A percentile compares a stretch with the other conserved stretches of the same genome.
These are phyloP conservation scores for Amauroascus verrucosus DNA, from an alignment of 2,329 filamentous ascomycete genomes.

Conservation along the genomic window DNA sequence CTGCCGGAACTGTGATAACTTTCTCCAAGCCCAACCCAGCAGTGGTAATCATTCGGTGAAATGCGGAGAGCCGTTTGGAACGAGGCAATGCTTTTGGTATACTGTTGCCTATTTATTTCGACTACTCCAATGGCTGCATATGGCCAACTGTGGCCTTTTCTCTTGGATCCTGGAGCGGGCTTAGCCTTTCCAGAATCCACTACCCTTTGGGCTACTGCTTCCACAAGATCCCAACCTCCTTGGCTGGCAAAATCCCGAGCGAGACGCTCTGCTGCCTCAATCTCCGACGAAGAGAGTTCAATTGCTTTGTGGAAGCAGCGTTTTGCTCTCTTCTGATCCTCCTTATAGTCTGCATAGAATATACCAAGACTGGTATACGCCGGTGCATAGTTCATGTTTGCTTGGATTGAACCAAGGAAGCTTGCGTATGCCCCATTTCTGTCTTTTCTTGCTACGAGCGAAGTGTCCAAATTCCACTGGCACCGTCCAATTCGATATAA, in stretches of 20 bases:
- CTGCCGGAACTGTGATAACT: constrained; percentile 91
- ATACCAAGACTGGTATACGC: constrained; percentile 84
- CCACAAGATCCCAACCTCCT: constrained; percentile 92
- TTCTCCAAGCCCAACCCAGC: constrained; percentile 93
- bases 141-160: constrained; percentile 89
- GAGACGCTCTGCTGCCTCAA: constrained; percentile 76
- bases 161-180: constrained; percentile 83
- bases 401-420: constrained; percentile 75
- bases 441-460: constrained; percentile 63
- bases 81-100: constrained; percentile 74
- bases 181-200: constrained; percentile 91
- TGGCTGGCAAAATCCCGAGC: constrained; percentile 79
- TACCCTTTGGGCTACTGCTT: constrained; percentile 79
- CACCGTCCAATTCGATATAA: constrained; percentile 81
- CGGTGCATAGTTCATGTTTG: constrained; percentile 76
- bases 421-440: constrained; percentile 72
- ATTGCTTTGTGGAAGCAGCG: constrained; percentile 94
- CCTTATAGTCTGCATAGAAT: constrained; percentile 84
- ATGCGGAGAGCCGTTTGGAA: constrained; percentile 85
- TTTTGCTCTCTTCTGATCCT: constrained; percentile 75
- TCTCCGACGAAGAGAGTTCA: constrained; percentile 77
- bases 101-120: constrained; percentile 89
- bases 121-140: constrained; percentile 89
- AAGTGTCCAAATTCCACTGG: constrained; percentile 72
- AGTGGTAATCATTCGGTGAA: constrained; percentile 78